Conservation (phyloP, 108 stramenopile genomes). For the Stephanodiscus minutulus region DNA sequence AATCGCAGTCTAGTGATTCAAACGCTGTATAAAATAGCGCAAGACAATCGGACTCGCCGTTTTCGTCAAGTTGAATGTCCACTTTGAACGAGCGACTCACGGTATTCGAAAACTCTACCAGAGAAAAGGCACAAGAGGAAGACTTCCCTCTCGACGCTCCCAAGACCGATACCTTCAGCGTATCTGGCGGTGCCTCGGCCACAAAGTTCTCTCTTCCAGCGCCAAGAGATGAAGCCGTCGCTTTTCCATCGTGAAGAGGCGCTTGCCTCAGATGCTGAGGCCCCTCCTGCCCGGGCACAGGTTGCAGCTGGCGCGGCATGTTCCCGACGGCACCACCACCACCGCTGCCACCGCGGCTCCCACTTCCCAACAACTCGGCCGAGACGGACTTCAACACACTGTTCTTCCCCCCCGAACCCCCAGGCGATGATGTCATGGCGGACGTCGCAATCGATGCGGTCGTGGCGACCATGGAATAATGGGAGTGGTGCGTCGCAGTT, state of each 20-base stretch:
- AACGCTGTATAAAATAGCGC: too few species aligned
- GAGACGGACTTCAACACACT: neutral
- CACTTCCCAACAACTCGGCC: neutral
- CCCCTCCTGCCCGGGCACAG: neutral
- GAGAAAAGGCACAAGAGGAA: conserved; percentile 30
- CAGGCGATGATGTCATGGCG: neutral
- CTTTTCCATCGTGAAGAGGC: neutral
- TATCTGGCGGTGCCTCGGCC: conserved; percentile 15
- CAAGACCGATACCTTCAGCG: conserved; percentile 31
- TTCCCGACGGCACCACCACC: neutral
- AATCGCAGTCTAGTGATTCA: too few species aligned
- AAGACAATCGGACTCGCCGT: too few species aligned
- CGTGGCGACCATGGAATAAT: neutral
- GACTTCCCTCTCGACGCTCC: conserved; percentile 23
- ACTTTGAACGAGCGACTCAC: conserved; percentile 27
- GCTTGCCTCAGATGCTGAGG: neutral
- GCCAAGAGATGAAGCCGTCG: neutral
- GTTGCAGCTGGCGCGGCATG: neutral
- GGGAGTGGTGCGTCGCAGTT: neutral
- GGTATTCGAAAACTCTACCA: conserved; percentile 45
- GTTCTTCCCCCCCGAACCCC: neutral
- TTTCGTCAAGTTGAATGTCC: conserved; percentile 5
- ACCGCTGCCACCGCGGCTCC: neutral
- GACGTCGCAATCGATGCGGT: conserved; percentile 2
- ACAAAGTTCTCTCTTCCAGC: neutral